phyloP scores from a whole-genome alignment of 1,139 yeast species.

The Yamadazyma jaroonii region DNA sequence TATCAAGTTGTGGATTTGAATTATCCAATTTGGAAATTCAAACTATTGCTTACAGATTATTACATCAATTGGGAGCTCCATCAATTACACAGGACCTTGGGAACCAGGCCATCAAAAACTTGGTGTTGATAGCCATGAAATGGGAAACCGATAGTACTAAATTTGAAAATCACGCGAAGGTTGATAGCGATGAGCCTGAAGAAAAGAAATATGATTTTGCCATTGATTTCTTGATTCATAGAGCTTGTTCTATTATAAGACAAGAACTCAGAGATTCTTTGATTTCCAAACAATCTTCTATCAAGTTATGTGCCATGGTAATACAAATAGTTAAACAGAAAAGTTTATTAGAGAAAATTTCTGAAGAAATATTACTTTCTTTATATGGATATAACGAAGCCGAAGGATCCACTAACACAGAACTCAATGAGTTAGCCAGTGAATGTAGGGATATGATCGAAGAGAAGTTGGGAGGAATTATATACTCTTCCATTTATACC shows the following conservation, averaged over 20 bases:
- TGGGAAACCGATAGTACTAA: conserved; percentile 54
- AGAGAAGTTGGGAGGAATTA: conserved; percentile 68
- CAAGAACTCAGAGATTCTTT: conserved; percentile 54
- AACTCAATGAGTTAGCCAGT: conserved; percentile 55
- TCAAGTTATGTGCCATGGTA: conserved; percentile 58
- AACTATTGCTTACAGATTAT: conserved; percentile 60
- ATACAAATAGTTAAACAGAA: conserved; percentile 45
- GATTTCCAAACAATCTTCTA: conserved; percentile 63
- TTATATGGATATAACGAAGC: conserved; percentile 53
- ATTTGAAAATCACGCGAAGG: conserved; percentile 24
- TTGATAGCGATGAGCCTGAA: conserved; percentile 17
- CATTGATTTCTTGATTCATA: conserved; percentile 59
- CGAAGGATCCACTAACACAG: conserved; percentile 44
- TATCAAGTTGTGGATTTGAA: conserved; percentile 32
- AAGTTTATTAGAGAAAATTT: conserved; percentile 34
- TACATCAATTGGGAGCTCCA: conserved; percentile 84
- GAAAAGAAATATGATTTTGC: conserved; percentile 37
- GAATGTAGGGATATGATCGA: conserved; percentile 74
- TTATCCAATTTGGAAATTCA: conserved; percentile 48
- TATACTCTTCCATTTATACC: conserved; percentile 62
- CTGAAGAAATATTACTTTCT: conserved; percentile 56
- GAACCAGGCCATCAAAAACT: conserved; percentile 62
- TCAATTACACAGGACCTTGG: conserved; percentile 64
- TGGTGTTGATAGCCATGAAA: conserved; percentile 56
- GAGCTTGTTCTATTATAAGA: conserved; percentile 62